A percentile compares a stretch with the other conserved stretches of the same genome.
phyloP scores from a whole-genome alignment of 1,284 basidiomycete species.

The Trichosporon sp. region DNA sequence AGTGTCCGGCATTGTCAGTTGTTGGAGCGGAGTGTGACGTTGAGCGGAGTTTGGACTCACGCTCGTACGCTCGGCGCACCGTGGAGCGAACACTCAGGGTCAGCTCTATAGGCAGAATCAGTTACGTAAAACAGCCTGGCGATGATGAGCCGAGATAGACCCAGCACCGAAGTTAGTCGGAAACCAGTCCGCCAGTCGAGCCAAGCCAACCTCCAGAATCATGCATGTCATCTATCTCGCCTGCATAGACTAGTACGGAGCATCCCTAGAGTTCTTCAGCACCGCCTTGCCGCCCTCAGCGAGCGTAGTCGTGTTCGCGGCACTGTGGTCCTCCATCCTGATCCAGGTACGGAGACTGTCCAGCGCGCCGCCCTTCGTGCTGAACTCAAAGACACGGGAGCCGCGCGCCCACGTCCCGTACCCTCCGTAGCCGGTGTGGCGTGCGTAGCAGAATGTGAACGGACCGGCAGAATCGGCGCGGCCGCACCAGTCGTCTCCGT shows the following conservation, averaged over 20 bases:
- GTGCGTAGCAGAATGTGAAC: slow-evolving; percentile 27
- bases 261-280: slow-evolving; percentile 22
- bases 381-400: slow-evolving; percentile 19
- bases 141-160: too few species aligned
- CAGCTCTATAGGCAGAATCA: too few species aligned
- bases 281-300: slow-evolving; percentile 6
- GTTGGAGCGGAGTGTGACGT: too few species aligned
- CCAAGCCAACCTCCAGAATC: neutral
- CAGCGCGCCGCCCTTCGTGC: neutral
- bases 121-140: too few species aligned
- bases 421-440: slow-evolving; percentile 28
- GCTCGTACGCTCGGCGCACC: too few species aligned
- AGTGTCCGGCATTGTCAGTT: too few species aligned
- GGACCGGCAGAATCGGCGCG: slow-evolving; percentile 23
- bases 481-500: slow-evolving; percentile 40
- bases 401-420: slow-evolving; percentile 28
- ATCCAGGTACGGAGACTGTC: slow-evolving; percentile 22
- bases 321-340: slow-evolving; percentile 24
- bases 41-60: too few species aligned
- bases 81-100: too few species aligned
- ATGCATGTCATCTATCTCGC: neutral
- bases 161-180: too few species aligned
- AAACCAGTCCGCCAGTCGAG: neutral
- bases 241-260: neutral
- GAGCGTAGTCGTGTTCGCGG: slow-evolving; percentile 25